A percentile compares a stretch with the other conserved stretches of the same genome.
These are phyloP conservation scores for Elsinoe australis DNA, from an alignment of 2,329 filamentous ascomycete species.

Conservation along the genomic window DNA sequence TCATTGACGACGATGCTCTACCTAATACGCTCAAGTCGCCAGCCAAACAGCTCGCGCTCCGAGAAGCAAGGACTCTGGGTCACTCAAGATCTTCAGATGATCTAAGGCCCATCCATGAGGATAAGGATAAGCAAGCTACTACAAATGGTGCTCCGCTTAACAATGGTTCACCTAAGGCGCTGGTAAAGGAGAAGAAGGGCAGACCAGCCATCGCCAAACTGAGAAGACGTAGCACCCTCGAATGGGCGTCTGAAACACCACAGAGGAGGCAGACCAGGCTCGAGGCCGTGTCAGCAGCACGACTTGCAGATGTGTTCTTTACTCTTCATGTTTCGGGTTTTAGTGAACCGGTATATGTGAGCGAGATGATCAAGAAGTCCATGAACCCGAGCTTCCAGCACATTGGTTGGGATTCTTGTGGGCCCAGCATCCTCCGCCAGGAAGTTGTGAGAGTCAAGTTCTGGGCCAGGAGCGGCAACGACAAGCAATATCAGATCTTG, in stretches of 20 bases:
- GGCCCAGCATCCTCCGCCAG: slow-evolving; percentile 56
- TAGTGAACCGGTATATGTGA: slow-evolving; percentile 75
- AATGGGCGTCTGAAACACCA: slow-evolving; percentile 55
- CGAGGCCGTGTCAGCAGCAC: slow-evolving; percentile 61
- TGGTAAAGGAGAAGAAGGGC: background rate
- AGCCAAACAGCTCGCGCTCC: slow-evolving; percentile 54
- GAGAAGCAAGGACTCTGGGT: slow-evolving; percentile 41
- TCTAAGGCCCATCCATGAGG: slow-evolving; percentile 34
- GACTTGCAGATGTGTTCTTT: slow-evolving; percentile 83
- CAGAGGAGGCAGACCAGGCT: slow-evolving; percentile 63
- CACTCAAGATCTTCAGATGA: slow-evolving; percentile 55
- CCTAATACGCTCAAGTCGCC: slow-evolving; percentile 59
- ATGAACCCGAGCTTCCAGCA: slow-evolving; percentile 86
- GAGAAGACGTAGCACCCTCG: slow-evolving; percentile 52
- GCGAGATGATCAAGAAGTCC: slow-evolving; percentile 69
- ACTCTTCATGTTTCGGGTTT: slow-evolving; percentile 63
- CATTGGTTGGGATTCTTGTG: slow-evolving; percentile 64
- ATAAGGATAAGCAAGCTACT: slow-evolving; percentile 12
- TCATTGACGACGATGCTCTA: slow-evolving; percentile 68
- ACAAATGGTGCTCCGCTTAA: background rate
- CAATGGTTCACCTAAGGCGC: slow-evolving; percentile 15
- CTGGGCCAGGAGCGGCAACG: slow-evolving; percentile 58
- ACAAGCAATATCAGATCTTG: slow-evolving; percentile 54
- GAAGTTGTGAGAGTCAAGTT: slow-evolving; percentile 61
- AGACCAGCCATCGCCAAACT: slow-evolving; percentile 35